Evolutionary conservation across 768 basidiomycete genomes (phyloP).

Genomic region (Calvatia gigantea): DNA sequence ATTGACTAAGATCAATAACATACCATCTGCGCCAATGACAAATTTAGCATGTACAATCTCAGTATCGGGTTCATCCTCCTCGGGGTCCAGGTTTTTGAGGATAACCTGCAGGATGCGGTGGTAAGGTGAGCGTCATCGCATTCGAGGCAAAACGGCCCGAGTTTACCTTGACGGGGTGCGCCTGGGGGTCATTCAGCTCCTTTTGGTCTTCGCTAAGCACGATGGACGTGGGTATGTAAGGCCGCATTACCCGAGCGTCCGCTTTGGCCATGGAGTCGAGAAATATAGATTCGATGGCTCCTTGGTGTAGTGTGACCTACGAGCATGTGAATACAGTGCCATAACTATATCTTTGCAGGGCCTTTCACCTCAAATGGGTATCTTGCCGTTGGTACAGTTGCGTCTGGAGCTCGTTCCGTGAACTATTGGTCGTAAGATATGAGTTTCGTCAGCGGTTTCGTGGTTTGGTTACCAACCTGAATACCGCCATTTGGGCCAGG

Average conservation of each 20-base stretch:
- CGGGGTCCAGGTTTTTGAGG: constrained; percentile 36
- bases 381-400: constrained; percentile 58
- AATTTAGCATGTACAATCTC: constrained; percentile 71
- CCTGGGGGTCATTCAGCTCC: constrained; percentile 37
- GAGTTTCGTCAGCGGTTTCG: not conserved
- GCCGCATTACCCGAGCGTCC: constrained; percentile 49
- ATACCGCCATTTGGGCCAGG: constrained; percentile 59
- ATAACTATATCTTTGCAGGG: not conserved
- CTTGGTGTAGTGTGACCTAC: constrained; percentile 60
- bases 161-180: constrained; percentile 35
- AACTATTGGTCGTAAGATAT: constrained; percentile 34
- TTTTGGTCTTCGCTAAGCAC: constrained; percentile 38
- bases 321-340: not conserved
- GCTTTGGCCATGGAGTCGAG: constrained; percentile 47
- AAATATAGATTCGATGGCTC: constrained; percentile 58
- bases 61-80: constrained; percentile 30
- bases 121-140: not conserved
- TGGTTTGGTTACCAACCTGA: constrained; percentile 30
- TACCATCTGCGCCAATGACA: constrained; percentile 75
- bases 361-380: constrained; percentile 66
- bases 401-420: constrained; percentile 58
- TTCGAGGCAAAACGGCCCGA: not conserved
- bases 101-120: constrained; percentile 31
- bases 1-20: constrained; percentile 7
- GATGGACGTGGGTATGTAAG: constrained; percentile 46